phyloP scores from a whole-genome alignment of 2,329 filamentous ascomycete species.

The Metarhizium brunneum region DNA sequence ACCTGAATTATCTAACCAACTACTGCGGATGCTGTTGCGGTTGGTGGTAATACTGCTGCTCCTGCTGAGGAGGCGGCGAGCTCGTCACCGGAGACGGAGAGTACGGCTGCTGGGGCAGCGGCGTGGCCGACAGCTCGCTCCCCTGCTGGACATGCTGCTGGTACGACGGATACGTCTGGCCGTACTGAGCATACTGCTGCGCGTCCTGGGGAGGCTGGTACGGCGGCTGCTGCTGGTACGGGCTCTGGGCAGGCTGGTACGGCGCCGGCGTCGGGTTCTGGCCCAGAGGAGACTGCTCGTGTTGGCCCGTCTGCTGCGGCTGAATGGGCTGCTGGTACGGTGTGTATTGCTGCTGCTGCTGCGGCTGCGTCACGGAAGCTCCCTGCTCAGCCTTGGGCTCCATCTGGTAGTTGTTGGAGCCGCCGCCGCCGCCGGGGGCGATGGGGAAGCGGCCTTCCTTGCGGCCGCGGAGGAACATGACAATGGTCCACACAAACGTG shows the following conservation, averaged over 20 bases:
- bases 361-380: slow-evolving; percentile 1
- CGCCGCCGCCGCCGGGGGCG: slow-evolving; percentile 3
- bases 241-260: slow-evolving; percentile 15
- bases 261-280: slow-evolving; percentile 16
- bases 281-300: slow-evolving; percentile 8
- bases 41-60: slow-evolving; percentile 9
- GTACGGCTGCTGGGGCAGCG: slow-evolving; percentile 11
- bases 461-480: slow-evolving; percentile 26
- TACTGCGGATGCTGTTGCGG: background rate
- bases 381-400: slow-evolving; percentile 21
- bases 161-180: slow-evolving; percentile 1
- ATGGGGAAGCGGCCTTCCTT: slow-evolving; percentile 26
- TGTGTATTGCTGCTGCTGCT: slow-evolving; percentile 10
- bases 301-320: slow-evolving; percentile 9
- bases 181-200: slow-evolving; percentile 6
- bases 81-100: slow-evolving; percentile 8
- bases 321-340: slow-evolving; percentile 10
- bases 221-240: slow-evolving; percentile 18
- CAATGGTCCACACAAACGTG: slow-evolving; percentile 25
- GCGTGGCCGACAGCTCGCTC: slow-evolving; percentile 3
- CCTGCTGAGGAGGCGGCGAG: slow-evolving; percentile 14
- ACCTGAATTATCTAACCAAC: background rate
- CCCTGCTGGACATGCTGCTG: slow-evolving; percentile 13
- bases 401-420: slow-evolving; percentile 19
- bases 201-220: slow-evolving; percentile 14